Percentiles rank a stretch among this genome's conserved stretches.
These are phyloP conservation scores for Gyrodon lividus DNA, from an alignment of 768 basidiomycete species.

Conservation along the genomic window DNA sequence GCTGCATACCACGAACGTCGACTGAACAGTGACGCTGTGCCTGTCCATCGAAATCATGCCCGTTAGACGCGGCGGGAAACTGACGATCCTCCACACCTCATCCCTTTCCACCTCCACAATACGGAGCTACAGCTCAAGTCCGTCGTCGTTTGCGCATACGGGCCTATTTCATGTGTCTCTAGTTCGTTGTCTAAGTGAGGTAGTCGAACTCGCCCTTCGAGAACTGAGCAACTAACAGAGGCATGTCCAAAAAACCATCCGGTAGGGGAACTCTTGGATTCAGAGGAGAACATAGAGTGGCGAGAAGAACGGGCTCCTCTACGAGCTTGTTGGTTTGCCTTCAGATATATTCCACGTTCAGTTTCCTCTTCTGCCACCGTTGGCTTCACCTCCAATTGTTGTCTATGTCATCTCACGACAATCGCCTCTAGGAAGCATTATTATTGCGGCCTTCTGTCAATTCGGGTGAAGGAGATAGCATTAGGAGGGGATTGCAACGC, in stretches of 20 bases:
- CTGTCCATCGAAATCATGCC: too few relatives aligned
- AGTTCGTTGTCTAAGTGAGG: conserved; percentile 5
- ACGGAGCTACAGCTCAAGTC: conserved; percentile 12
- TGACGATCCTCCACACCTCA: conserved; percentile 9
- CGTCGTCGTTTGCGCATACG: conserved; percentile 2
- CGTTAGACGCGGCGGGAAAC: not conserved
- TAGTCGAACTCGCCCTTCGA: conserved; percentile 12
- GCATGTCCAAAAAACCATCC: not conserved
- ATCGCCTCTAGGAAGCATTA: conserved; percentile 6
- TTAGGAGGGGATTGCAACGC: conserved; percentile 1
- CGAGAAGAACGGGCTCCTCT: conserved; percentile 12
- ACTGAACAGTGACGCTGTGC: too few relatives aligned
- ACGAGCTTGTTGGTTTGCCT: conserved; percentile 6
- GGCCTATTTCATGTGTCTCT: too few relatives aligned
- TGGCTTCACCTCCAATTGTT: conserved; percentile 16
- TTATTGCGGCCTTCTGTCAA: conserved; percentile 7
- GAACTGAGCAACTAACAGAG: not conserved
- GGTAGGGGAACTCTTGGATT: conserved; percentile 1
- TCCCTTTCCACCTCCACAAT: conserved; percentile 23
- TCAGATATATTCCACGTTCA: conserved; percentile 15
- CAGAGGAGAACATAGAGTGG: conserved; percentile 1
- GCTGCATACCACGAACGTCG: too few relatives aligned
- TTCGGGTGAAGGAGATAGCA: conserved; percentile 14
- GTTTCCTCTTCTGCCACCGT: conserved; percentile 18
- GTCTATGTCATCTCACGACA: conserved; percentile 9